Conservation (phyloP, 164 flowering plant genomes). For the Kalanchoe fedtschenkoi region DNA sequence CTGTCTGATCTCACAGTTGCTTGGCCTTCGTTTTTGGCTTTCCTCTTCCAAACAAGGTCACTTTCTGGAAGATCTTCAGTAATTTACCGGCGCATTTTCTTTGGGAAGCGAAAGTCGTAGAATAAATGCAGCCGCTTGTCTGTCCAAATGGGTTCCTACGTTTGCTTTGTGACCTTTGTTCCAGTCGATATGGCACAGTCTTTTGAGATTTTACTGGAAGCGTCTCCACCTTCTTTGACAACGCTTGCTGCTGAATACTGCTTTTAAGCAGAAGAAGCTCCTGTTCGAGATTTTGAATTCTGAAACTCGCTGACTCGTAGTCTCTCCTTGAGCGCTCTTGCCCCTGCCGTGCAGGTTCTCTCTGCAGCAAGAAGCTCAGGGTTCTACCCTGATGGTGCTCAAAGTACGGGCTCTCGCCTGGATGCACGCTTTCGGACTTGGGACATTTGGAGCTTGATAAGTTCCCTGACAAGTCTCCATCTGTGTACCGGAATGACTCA, state of each 20-base stretch:
- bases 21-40: slow-evolving; percentile 36
- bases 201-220: slow-evolving; percentile 15
- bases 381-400: slow-evolving; percentile 31
- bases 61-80: slow-evolving; percentile 39
- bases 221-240: slow-evolving; percentile 23
- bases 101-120: slow-evolving; percentile 60
- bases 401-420: slow-evolving; percentile 36
- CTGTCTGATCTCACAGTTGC: neutral
- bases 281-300: slow-evolving; percentile 80
- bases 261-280: slow-evolving; percentile 62
- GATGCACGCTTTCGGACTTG: slow-evolving; percentile 36
- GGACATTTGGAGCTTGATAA: slow-evolving; percentile 43
- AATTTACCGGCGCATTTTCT: slow-evolving; percentile 57
- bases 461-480: slow-evolving; percentile 51
- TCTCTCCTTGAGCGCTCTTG: slow-evolving; percentile 40
- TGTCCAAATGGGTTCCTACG: slow-evolving; percentile 45
- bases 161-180: slow-evolving; percentile 34
- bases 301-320: slow-evolving; percentile 80
- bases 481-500: slow-evolving; percentile 55
- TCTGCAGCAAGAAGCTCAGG: slow-evolving; percentile 43
- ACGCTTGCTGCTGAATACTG: slow-evolving; percentile 37
- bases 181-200: slow-evolving; percentile 22
- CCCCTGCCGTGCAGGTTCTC: slow-evolving; percentile 24
- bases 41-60: slow-evolving; percentile 42
- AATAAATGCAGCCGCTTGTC: slow-evolving; percentile 50